Evolutionary conservation across 345 rosid genomes (phyloP), one percentile per base, ranked within the genome.

Genomic region (Euphorbia lathyris): DNA sequence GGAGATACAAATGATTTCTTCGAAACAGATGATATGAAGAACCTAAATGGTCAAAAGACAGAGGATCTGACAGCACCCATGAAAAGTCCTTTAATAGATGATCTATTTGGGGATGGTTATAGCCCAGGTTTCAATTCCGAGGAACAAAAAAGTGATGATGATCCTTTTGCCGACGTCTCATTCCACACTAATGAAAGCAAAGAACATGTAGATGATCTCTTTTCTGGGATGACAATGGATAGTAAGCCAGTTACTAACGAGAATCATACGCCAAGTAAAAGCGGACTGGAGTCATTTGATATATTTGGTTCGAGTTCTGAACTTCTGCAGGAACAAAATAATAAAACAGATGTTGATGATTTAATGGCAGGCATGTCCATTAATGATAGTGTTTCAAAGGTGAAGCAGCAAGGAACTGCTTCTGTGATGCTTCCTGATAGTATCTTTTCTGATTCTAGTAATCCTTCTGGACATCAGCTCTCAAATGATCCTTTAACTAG

Each of bases 151-250:
- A 76, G 66, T 65, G 88, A 83, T 29, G 91, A 88, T 43, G 97
- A 89, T 59, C 97, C 96, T 38, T 92, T 95, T 82, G 91, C 90
- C 58, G 97, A 83, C 74, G 97, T 95, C 63, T 89, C 92, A 52
- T 95, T 95, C 80, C 92, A 85, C 78, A 61, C 77, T 22, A 40
- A 22, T 34, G 80, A 68, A 62, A 63, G 52, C 52, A 68, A 22
- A 53, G 81, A 56, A 38, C 73, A 74, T 42, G 29, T 17, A 47
- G 80, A 63, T 63, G 97, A 90, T 77, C 82, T 95, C 53, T 95
- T 95, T 84, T 84, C 96, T 43, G 97, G 97, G 68, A 84, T 95
- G 96, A 78, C 80, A 66, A 58, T 92, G 43, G 92, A 79, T 79
- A 85, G 75, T 63, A 87, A 86, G 64, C 77, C 78, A 7, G 79